Evolutionary conservation across 139 green algal genomes (phyloP).

Genomic region (Chlorella sp.): DNA sequence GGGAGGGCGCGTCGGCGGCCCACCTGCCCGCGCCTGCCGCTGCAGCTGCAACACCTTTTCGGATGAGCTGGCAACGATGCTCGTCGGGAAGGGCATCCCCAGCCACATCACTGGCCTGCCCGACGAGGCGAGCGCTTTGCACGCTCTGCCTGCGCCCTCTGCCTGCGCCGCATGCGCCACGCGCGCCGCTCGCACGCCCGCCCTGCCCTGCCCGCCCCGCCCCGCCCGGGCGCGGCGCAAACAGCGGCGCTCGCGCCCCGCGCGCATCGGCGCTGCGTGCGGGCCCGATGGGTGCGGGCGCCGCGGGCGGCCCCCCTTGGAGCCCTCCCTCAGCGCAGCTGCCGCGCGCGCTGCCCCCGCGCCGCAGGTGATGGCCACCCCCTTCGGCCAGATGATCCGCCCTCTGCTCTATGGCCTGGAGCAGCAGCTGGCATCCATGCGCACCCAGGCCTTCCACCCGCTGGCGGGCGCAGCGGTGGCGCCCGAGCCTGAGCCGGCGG

Average conservation of each 20-base stretch:
- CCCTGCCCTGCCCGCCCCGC: neutral
- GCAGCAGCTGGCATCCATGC: constrained; percentile 24
- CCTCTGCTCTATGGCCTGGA: constrained; percentile 46
- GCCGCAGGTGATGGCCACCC: constrained; percentile 41
- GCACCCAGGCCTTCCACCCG: neutral
- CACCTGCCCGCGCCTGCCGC: no score
- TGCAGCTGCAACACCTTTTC: constrained; percentile 86
- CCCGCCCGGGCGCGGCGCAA: neutral
- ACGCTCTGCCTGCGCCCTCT: neutral
- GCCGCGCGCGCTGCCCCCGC: neutral
- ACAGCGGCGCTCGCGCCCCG: neutral
- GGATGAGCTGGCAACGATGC: constrained; percentile 59
- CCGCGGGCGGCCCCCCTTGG: neutral
- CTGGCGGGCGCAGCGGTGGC: neutral
- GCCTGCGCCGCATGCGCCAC: neutral
- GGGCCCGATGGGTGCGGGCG: neutral
- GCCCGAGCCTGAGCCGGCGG: neutral
- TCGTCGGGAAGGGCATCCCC: constrained; percentile 54
- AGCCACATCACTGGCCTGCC: constrained; percentile 52
- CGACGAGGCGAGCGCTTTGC: constrained; percentile 8
- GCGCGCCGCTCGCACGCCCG: neutral
- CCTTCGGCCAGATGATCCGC: constrained; percentile 53
- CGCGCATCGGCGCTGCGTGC: neutral
- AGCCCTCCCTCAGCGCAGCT: neutral
- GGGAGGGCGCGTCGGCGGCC: no score